A percentile compares a stretch with the other conserved stretches of the same genome.
Evolutionary conservation across 805 yeast genomes (phyloP).

Genomic region (Metschnikowia aberdeeniae): DNA sequence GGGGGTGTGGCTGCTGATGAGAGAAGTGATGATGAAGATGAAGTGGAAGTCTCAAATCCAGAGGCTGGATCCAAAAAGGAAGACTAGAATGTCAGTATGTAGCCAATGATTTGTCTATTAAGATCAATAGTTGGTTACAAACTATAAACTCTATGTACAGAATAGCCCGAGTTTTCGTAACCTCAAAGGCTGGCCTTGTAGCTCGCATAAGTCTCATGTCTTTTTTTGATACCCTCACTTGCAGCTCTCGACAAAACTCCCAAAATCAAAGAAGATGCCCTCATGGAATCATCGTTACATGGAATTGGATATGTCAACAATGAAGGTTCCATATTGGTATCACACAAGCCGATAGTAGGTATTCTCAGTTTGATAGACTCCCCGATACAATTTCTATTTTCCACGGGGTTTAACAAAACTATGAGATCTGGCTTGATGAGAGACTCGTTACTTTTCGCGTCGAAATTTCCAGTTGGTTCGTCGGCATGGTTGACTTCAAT

Average conservation of each 20-base stretch:
- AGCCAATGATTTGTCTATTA: neutral
- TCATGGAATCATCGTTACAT: constrained; percentile 86
- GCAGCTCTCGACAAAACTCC: constrained; percentile 89
- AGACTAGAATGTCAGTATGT: constrained; percentile 4
- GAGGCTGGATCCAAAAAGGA: constrained; percentile 13
- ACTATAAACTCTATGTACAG: constrained; percentile 3
- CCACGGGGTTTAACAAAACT: constrained; percentile 82
- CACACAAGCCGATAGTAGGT: constrained; percentile 92
- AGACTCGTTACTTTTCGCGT: constrained; percentile 43
- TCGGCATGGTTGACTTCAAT: constrained; percentile 74
- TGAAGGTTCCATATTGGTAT: constrained; percentile 89
- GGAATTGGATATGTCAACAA: constrained; percentile 92
- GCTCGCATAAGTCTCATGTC: constrained; percentile 35
- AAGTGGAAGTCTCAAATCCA: constrained; percentile 21
- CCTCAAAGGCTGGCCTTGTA: constrained; percentile 11
- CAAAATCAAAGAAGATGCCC: constrained; percentile 73
- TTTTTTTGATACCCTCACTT: constrained; percentile 62
- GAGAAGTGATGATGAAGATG: constrained; percentile 82
- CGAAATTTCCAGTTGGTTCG: constrained; percentile 55
- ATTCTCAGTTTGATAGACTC: constrained; percentile 81
- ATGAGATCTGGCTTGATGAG: constrained; percentile 85
- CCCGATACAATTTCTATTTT: constrained; percentile 70
- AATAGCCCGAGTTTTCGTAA: neutral
- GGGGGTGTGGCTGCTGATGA: constrained; percentile 70
- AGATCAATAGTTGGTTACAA: neutral